Percentiles rank a stretch among this genome's conserved stretches.
Conservation (phyloP, 352 stramenopile genomes). For the Pythium grandisporangium region DNA sequence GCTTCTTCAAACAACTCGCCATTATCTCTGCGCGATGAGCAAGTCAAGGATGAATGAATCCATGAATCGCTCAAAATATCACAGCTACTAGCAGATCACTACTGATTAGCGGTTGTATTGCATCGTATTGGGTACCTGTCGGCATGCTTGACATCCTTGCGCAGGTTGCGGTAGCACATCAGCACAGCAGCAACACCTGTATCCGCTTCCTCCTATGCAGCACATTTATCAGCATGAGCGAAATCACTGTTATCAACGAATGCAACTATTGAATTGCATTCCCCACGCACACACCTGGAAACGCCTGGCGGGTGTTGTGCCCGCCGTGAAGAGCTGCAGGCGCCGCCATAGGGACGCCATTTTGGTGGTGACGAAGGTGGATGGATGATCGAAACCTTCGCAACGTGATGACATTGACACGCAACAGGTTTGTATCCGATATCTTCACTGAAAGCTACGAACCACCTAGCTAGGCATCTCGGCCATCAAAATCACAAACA, state of each 20-base stretch:
- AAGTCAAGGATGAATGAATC: background rate
- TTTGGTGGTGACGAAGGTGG: background rate
- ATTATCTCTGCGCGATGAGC: slow-evolving; percentile 30
- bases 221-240: too few relatives aligned
- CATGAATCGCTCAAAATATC: slow-evolving; percentile 1
- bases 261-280: too few relatives aligned
- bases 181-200: slow-evolving; percentile 71
- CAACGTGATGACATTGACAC: background rate
- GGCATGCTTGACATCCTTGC: slow-evolving; percentile 28
- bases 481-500: slow-evolving; percentile 5
- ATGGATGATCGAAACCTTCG: background rate
- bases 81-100: too few relatives aligned
- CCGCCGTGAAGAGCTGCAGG: slow-evolving; percentile 68
- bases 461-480: too few relatives aligned
- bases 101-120: too few relatives aligned
- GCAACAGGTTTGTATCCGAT: slow-evolving; percentile 7
- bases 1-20: slow-evolving; percentile 69
- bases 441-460: too few relatives aligned
- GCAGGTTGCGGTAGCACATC: slow-evolving; percentile 66
- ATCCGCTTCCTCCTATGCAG: slow-evolving; percentile 71
- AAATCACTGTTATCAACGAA: background rate
- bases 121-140: slow-evolving; percentile 30
- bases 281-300: slow-evolving; percentile 65
- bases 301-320: slow-evolving; percentile 67
- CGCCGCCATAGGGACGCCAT: slow-evolving; percentile 69